Evolutionary conservation across 352 stramenopile genomes (phyloP), one percentile per base, ranked within the genome.

Genomic region (Phytopythium oedochilum): DNA sequence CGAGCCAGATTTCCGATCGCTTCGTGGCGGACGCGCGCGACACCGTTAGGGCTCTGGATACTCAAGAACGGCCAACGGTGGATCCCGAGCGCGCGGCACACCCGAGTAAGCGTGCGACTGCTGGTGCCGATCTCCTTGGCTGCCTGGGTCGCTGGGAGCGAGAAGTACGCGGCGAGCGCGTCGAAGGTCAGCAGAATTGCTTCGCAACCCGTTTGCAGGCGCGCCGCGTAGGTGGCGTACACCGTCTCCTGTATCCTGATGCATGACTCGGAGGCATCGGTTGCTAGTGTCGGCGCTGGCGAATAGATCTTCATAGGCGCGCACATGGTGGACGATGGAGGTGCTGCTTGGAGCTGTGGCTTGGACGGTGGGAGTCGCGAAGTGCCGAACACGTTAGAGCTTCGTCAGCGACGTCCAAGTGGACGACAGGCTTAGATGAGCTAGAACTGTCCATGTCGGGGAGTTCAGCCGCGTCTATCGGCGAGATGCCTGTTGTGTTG

Each of bases 81-180:
- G 55, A 81, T 81, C 26, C 71, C 71, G n/a, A 81, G 65, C 20
- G 71, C 75, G 8, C 68, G 71, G 48, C 68, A 78, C 26, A 78
- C 71, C 26, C 71, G 71, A 31, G 78, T 81, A 62, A 81, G 68
- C 39, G 71, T 81, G 55, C 71, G 71, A 26, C 67, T 77, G 42
- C 64, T 75, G 66, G 75, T 78, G 7, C 71, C 71, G 25, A 81
- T 67, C 26, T 75, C 68, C 31, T 75, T 62, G 8, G 68, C 68
- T 36, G 71, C 71, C 47, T 73, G 74, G 50, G 70, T 80, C 36
- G 68, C 59, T 7, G 71, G 73, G 53, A 66, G 64, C 9, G 68
- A 73, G 64, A 80, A 80, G 68, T 71, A 77, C 9, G 36, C 40
- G 22, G 71, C 71, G 12, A 80, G 65, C 15, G 61, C 29, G 47